Evolutionary conservation across 345 rosid genomes (phyloP), one percentile per base, ranked within the genome.

Genomic region (Adansonia digitata): DNA sequence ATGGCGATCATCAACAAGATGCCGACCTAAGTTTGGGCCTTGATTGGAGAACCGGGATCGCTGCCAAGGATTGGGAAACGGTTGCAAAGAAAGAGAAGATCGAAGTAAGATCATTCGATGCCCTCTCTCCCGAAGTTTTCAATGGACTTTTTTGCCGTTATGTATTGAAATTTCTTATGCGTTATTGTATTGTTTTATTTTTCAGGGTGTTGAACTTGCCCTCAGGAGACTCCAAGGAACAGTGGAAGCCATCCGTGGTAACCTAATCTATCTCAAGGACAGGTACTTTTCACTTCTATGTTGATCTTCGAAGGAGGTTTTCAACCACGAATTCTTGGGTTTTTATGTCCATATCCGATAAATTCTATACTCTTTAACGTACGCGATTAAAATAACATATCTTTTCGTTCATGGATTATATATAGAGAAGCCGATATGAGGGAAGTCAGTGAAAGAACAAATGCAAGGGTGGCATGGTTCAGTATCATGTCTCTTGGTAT

Each of bases 41-140:
- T 46, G 98, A 94, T 64, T 94, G 98, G 98, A 93, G 81, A 86
- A 89, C 69, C 46, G 99, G 99, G 67, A 89, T 93, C 11, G 89
- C 94, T 1, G 92, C 99, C 5, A 93, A 93, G 85, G 98, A 95
- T 81, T 95, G 99, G 99, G 97, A 92, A 17, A 88, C 98, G 39
- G 94, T 94, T 75, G 98, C 97, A 6, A 93, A 75, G 81, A 93
- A 91, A 75, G 97, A 95, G 79, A 91, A 95, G 81, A 90, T 95
- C 43, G 96, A 95, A 94, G 97, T 81, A 74, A 81, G 90, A 60
- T 74, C 71, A 67, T 20, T 40, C n/a, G 17, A 49, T 49, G 12
- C 24, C 40, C 42, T 42, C 39, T 35, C 56, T 17, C 53, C n/a
- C 53, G 34, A 52, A 40, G 57, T 59, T 24, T 26, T 12, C 18